Conservation (phyloP, 1,139 yeast species). For the Hansenula sp. region DNA sequence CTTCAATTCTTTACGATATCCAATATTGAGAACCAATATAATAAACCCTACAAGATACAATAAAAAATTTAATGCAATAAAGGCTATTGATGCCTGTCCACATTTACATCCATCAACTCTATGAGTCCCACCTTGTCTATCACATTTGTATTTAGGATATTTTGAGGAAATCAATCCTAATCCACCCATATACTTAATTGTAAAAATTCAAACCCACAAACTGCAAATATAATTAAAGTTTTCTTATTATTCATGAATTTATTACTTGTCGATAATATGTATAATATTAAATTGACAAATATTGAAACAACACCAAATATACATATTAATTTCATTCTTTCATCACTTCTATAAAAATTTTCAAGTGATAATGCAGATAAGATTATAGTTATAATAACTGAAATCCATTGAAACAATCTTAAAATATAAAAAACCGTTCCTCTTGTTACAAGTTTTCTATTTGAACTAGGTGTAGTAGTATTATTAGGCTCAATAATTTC, state of each 20-base stretch:
- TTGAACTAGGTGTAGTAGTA: background rate
- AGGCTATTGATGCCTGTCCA: background rate
- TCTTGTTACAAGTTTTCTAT: background rate
- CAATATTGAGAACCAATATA: background rate
- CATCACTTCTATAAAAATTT: background rate
- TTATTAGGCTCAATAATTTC: too few species aligned
- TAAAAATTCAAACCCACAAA: background rate
- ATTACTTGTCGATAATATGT: background rate
- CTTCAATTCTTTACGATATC: background rate
- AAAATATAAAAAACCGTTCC: background rate
- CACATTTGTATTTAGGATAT: background rate
- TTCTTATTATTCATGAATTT: too few species aligned
- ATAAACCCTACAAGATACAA: background rate
- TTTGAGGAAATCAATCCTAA: background rate
- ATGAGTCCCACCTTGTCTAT: background rate
- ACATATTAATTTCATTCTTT: background rate
- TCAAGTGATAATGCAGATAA: background rate
- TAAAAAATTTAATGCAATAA: background rate
- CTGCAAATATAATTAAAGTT: too few species aligned
- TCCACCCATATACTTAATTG: background rate
- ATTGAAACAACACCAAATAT: background rate
- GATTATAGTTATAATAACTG: background rate
- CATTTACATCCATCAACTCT: constrained; percentile 1
- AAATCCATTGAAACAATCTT: background rate
- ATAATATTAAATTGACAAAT: background rate